Evolutionary conservation across 768 basidiomycete genomes (phyloP).

Genomic region (Holtermannia corniformis): DNA sequence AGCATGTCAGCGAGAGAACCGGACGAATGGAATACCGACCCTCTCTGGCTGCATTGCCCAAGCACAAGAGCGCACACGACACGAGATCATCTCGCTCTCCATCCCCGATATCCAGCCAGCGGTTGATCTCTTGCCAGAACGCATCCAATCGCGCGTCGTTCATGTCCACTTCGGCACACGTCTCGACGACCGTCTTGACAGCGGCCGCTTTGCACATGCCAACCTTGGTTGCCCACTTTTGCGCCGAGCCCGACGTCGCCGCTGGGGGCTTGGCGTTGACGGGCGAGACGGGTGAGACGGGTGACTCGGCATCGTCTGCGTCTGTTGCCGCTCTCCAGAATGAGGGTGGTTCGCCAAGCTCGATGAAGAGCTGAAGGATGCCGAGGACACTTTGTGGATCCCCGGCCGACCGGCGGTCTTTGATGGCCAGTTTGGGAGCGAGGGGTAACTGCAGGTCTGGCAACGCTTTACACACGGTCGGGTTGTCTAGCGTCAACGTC

Average conservation of each 20-base stretch:
- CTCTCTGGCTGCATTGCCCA: constrained; percentile 23
- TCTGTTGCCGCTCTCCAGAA: neutral
- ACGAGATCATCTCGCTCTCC: constrained; percentile 17
- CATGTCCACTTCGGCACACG: constrained; percentile 6
- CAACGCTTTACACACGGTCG: neutral
- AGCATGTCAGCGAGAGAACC: neutral
- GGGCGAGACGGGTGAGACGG: neutral
- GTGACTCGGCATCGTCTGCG: neutral
- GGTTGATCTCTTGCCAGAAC: constrained; percentile 19
- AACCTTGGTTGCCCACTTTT: neutral
- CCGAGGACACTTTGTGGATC: neutral
- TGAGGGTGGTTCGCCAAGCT: neutral
- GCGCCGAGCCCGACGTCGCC: neutral
- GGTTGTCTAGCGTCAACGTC: neutral
- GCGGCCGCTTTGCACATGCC: constrained; percentile 12
- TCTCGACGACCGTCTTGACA: constrained; percentile 13
- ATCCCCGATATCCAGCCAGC: too few relatives aligned
- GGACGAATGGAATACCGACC: constrained; percentile 13
- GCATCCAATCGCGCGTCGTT: neutral
- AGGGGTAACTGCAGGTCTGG: neutral
- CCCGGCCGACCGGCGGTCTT: neutral
- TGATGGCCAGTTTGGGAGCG: neutral
- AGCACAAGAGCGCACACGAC: constrained; percentile 22
- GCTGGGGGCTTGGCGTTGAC: neutral
- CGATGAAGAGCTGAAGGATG: neutral